phyloP scores from a whole-genome alignment of 2,329 filamentous ascomycete species.

The Penicillium sclerotiorum region DNA sequence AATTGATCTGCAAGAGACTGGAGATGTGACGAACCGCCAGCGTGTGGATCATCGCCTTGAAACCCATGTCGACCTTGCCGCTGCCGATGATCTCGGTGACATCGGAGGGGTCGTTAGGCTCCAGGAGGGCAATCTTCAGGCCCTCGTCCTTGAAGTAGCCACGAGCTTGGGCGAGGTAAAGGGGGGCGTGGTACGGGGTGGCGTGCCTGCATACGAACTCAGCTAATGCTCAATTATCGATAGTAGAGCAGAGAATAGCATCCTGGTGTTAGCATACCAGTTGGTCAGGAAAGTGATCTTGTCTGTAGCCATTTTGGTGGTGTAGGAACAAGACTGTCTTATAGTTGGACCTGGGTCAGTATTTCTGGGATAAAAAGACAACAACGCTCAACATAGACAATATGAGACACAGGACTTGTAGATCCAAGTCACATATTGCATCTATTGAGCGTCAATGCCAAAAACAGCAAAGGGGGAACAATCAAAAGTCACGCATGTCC shows the following conservation, averaged over 20 bases:
- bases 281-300: slow-evolving; percentile 86
- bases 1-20: not conserved
- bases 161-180: slow-evolving; percentile 76
- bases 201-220: too few species aligned
- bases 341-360: slow-evolving; percentile 32
- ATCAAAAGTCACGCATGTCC: slow-evolving; percentile 73
- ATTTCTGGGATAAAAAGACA: slow-evolving; percentile 27
- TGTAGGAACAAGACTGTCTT: slow-evolving; percentile 35
- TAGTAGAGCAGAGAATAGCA: slow-evolving; percentile 5
- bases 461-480: slow-evolving; percentile 36
- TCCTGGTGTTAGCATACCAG: slow-evolving; percentile 60
- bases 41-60: slow-evolving; percentile 84
- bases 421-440: slow-evolving; percentile 1
- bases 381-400: too few species aligned
- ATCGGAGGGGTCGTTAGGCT: slow-evolving; percentile 79
- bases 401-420: not conserved
- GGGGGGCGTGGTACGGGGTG: slow-evolving; percentile 76
- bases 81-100: slow-evolving; percentile 80
- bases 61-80: slow-evolving; percentile 75
- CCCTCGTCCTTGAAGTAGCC: slow-evolving; percentile 75
- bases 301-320: slow-evolving; percentile 70
- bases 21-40: slow-evolving; percentile 60
- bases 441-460: slow-evolving; percentile 12
- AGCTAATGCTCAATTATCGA: slow-evolving; percentile 37
- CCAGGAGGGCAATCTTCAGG: slow-evolving; percentile 74